Percentiles rank a stretch among this genome's conserved stretches.
Conservation (phyloP, 1,139 yeast species). For the Suhomyces choctaworum region DNA sequence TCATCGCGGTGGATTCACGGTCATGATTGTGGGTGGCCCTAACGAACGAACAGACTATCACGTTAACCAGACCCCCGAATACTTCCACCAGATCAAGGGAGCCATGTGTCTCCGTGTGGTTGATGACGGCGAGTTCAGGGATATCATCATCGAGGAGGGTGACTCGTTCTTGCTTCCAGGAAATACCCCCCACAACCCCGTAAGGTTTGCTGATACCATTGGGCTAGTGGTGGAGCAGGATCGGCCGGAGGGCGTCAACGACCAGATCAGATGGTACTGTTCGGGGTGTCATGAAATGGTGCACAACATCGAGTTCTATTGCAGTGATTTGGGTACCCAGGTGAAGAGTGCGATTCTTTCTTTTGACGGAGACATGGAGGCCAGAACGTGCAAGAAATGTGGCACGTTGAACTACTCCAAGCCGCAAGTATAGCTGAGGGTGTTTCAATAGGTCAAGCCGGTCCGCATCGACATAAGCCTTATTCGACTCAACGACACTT, state of each 20-base stretch:
- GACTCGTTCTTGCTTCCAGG: constrained; percentile 85
- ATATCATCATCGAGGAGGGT: constrained; percentile 76
- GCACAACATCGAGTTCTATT: constrained; percentile 70
- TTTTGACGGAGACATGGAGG: constrained; percentile 62
- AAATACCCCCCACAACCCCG: constrained; percentile 88
- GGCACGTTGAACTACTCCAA: constrained; percentile 67
- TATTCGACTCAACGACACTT: too few species aligned
- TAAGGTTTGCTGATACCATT: constrained; percentile 78
- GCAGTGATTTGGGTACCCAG: constrained; percentile 85
- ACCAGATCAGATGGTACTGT: constrained; percentile 86
- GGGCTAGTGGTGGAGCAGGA: constrained; percentile 96
- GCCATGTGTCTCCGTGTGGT: constrained; percentile 83
- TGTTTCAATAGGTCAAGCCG: too few species aligned
- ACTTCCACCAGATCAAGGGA: constrained; percentile 87
- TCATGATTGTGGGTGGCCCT: constrained; percentile 95
- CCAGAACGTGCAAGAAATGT: constrained; percentile 74
- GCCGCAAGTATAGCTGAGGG: constrained; percentile 44
- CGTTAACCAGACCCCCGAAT: constrained; percentile 91
- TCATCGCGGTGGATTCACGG: constrained; percentile 89
- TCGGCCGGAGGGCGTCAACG: constrained; percentile 69
- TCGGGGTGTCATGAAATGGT: constrained; percentile 62
- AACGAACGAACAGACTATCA: constrained; percentile 93
- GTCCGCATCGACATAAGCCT: too few species aligned
- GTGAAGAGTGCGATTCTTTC: constrained; percentile 77
- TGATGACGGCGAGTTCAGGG: constrained; percentile 76